Conservation (phyloP, 1,284 basidiomycete species). For the Athelia sp. region DNA sequence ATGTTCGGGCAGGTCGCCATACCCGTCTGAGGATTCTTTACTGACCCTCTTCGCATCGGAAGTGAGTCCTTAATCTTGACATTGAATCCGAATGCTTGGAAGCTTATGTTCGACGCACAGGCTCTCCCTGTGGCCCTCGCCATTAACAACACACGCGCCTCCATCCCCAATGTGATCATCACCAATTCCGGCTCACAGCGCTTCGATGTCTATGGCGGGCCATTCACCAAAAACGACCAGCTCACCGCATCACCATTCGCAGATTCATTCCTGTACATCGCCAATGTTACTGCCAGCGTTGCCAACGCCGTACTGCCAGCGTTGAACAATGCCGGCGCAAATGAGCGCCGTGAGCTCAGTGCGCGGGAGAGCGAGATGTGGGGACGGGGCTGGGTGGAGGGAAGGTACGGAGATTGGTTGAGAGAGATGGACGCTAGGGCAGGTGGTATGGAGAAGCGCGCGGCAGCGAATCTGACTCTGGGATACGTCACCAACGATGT, state of each 20-base stretch:
- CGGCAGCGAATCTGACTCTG: slow-evolving; percentile 46
- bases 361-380: slow-evolving; percentile 37
- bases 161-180: slow-evolving; percentile 64
- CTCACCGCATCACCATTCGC: slow-evolving; percentile 58
- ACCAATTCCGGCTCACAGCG: slow-evolving; percentile 72
- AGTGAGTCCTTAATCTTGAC: slow-evolving; percentile 29
- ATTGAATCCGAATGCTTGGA: too few relatives aligned
- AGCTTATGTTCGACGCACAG: slow-evolving; percentile 17
- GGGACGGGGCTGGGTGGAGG: slow-evolving; percentile 46
- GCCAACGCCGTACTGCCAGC: slow-evolving; percentile 49
- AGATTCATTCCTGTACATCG: slow-evolving; percentile 56
- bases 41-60: slow-evolving; percentile 58
- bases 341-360: slow-evolving; percentile 29
- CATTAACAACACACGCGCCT: slow-evolving; percentile 55
- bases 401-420: slow-evolving; percentile 49
- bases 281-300: slow-evolving; percentile 40
- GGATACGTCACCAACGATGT: slow-evolving; percentile 76
- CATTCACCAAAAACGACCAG: slow-evolving; percentile 56
- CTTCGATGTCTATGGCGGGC: slow-evolving; percentile 59
- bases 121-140: slow-evolving; percentile 52
- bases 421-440: slow-evolving; percentile 44
- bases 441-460: slow-evolving; percentile 26
- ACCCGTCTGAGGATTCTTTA: slow-evolving; percentile 60
- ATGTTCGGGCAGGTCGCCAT: slow-evolving; percentile 40
- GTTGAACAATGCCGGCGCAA: slow-evolving; percentile 44